Evolutionary conservation across 73 alveolate species (phyloP).

Genomic region (Paramecium caudatum): DNA sequence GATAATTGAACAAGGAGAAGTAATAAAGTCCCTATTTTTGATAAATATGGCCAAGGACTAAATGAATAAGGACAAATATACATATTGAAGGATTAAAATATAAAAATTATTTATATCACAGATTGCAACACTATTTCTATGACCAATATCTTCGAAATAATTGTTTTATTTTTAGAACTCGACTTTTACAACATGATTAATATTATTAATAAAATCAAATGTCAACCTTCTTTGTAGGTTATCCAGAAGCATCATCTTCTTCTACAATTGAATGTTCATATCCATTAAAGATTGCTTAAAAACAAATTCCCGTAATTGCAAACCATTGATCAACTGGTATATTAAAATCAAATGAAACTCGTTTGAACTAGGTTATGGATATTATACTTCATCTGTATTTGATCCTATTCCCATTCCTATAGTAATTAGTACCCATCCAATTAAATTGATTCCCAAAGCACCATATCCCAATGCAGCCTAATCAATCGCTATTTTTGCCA

Average conservation of each 20-base stretch:
- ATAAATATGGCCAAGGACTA: no score
- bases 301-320: conserved; percentile 22
- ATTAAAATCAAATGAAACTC: background rate
- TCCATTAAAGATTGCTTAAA: conserved; percentile 7
- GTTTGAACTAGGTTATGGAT: background rate
- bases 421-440: conserved; percentile 6
- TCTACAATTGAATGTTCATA: conserved; percentile 26
- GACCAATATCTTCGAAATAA: no score
- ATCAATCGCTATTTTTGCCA: conserved; percentile 11
- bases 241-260: conserved; percentile 34
- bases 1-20: no score
- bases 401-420: conserved; percentile 44
- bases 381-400: background rate
- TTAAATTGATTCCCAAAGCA: background rate
- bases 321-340: conserved; percentile 7
- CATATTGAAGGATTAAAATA: no score
- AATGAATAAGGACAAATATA: no score
- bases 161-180: no score
- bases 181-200: no score
- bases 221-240: background rate
- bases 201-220: conserved; percentile 39
- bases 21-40: no score
- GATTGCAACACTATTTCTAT: no score
- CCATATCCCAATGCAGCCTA: conserved; percentile 51
- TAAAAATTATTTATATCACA: no score